Evolutionary conservation across 78 protist species (phyloP).

Genomic region (Chrysochromulina tobinii): DNA sequence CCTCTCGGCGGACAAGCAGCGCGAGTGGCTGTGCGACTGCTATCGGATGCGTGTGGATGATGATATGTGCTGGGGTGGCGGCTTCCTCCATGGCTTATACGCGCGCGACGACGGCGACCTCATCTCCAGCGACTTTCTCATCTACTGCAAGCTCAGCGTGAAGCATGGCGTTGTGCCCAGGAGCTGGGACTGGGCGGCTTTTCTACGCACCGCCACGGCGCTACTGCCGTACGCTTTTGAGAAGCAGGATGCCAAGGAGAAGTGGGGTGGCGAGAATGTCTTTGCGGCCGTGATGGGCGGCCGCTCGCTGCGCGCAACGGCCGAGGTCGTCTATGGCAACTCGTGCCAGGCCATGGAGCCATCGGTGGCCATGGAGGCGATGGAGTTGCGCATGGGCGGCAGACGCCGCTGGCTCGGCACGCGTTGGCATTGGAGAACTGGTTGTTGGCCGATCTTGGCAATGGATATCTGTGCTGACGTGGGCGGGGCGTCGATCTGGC

Average conservation of each 20-base stretch:
- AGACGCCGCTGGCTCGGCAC: too few relatives aligned
- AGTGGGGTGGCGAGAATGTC: background rate
- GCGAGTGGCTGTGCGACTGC: conserved; percentile 9
- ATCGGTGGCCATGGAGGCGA: too few relatives aligned
- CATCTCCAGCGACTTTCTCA: background rate
- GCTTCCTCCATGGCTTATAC: background rate
- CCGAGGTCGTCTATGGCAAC: background rate
- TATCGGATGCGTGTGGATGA: background rate
- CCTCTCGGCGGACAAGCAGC: background rate
- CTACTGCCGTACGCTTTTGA: background rate
- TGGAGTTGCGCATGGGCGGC: too few relatives aligned
- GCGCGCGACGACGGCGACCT: background rate
- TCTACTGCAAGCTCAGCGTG: background rate
- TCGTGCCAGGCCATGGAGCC: too few relatives aligned
- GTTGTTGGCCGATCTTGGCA: too few relatives aligned
- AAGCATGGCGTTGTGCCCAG: background rate
- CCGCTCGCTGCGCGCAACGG: conserved; percentile 6
- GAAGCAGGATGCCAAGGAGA: background rate
- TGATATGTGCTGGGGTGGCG: background rate
- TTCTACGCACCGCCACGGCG: background rate
- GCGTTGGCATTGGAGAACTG: too few relatives aligned
- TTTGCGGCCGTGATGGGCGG: background rate
- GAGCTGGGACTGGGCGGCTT: background rate
- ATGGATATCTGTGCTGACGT: too few relatives aligned
- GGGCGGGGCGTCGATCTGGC: too few relatives aligned